These are phyloP conservation scores for Plasmodium vinckei DNA, from an alignment of 169 alveolate species.

Conservation along the genomic window DNA sequence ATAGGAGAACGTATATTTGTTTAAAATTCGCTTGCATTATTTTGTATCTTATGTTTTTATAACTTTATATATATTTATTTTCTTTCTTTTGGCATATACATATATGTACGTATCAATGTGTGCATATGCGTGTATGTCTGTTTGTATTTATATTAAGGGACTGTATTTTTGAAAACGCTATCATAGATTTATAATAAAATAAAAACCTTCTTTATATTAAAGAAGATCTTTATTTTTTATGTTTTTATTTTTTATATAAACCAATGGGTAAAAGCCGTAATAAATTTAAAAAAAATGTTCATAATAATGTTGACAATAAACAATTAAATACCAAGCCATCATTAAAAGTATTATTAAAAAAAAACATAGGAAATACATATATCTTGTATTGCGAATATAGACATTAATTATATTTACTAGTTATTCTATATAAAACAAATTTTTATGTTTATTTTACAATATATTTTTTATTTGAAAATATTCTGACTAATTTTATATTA, in stretches of 20 bases:
- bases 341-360: constrained; percentile 35
- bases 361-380: background rate
- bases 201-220: constrained; percentile 19
- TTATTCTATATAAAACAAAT: no score
- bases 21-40: no score
- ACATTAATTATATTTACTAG: no score
- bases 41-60: no score
- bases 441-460: no score
- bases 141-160: background rate
- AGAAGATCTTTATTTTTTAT: background rate
- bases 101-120: constrained; percentile 4
- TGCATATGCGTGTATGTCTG: constrained; percentile 3
- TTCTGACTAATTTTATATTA: no score
- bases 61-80: no score
- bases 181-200: constrained; percentile 27
- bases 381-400: no score
- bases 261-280: constrained; percentile 66
- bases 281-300: constrained; percentile 23
- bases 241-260: background rate
- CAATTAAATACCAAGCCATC: constrained; percentile 56
- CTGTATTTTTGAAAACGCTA: constrained; percentile 3
- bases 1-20: no score
- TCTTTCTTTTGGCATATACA: background rate
- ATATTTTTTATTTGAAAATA: no score
- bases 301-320: constrained; percentile 54